phyloP scores from a whole-genome alignment of 768 basidiomycete species.

The Lactarius sanguifluus region DNA sequence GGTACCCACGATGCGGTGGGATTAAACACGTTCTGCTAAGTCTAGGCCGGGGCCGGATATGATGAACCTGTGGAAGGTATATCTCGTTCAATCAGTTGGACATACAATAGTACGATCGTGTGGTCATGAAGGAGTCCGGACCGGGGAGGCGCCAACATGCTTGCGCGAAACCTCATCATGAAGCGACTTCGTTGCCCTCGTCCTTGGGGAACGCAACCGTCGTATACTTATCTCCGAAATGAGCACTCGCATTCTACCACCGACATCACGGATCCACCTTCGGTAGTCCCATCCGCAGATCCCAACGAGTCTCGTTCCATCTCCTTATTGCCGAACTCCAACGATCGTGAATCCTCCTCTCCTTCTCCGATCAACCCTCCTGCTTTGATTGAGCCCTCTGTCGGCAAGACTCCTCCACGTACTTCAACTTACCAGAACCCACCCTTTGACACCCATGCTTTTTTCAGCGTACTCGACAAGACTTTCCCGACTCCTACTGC shows the following conservation, averaged over 20 bases:
- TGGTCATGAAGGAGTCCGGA: background rate
- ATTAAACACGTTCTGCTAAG: background rate
- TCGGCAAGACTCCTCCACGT: background rate
- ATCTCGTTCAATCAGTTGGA: no score
- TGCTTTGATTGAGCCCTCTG: constrained; percentile 9
- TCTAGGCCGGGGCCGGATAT: background rate
- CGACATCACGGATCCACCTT: constrained; percentile 6
- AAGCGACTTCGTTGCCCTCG: constrained; percentile 8
- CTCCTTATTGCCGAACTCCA: constrained; percentile 9
- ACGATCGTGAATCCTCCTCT: constrained; percentile 5
- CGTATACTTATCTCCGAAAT: constrained; percentile 11
- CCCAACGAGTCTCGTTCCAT: constrained; percentile 19
- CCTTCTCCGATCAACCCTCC: constrained; percentile 18
- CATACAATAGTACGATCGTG: background rate
- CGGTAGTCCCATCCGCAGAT: constrained; percentile 2
- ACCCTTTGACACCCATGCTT: constrained; percentile 81
- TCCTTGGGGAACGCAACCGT: constrained; percentile 12
- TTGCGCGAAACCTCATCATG: constrained; percentile 16
- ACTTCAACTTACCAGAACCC: constrained; percentile 56
- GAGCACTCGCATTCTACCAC: constrained; percentile 1
- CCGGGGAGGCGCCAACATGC: background rate
- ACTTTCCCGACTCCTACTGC: constrained; percentile 75
- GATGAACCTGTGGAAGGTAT: no score
- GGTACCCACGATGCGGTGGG: background rate
- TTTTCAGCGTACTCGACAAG: constrained; percentile 68